A percentile compares a stretch with the other conserved stretches of the same genome.
Conservation (phyloP, 257 asterid genomes). For the Nicotiana noctiflora region DNA sequence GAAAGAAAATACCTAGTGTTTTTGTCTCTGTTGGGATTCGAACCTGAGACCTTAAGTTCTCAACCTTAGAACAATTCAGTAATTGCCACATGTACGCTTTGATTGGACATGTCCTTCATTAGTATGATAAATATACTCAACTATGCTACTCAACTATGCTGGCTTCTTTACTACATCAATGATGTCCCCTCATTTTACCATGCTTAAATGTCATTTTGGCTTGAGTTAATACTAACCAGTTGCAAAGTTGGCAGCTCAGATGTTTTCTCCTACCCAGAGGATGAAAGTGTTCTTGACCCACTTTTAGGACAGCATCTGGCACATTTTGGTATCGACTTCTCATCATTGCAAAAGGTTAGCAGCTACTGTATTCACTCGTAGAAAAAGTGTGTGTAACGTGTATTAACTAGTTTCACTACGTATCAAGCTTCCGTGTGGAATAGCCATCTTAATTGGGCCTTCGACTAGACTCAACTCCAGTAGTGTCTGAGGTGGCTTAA, state of each 20-base stretch:
- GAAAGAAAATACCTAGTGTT: too few species aligned
- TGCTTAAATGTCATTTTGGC: not conserved
- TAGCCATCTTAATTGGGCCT: not conserved
- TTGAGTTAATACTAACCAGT: constrained; percentile 24
- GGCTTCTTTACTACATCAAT: not conserved
- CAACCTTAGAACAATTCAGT: too few species aligned
- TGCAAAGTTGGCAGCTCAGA: constrained; percentile 96
- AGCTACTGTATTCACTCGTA: not conserved
- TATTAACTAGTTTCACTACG: not conserved
- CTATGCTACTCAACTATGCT: not conserved
- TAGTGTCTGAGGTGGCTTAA: not conserved
- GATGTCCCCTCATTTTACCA: not conserved
- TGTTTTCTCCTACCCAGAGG: constrained; percentile 94
- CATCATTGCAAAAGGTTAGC: constrained; percentile 90
- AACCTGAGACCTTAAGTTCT: too few species aligned
- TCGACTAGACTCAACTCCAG: not conserved
- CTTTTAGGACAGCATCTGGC: constrained; percentile 88
- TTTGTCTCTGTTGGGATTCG: too few species aligned
- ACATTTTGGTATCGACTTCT: constrained; percentile 93
- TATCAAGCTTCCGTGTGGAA: too few species aligned
- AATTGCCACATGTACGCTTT: too few species aligned
- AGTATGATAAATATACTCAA: too few species aligned
- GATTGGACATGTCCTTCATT: too few species aligned
- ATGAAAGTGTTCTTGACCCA: constrained; percentile 87
- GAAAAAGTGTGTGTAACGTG: not conserved